Percentiles rank a stretch among this genome's conserved stretches.
phyloP scores from a whole-genome alignment of 2,329 filamentous ascomycete species.

The Blastomyces silverae region DNA sequence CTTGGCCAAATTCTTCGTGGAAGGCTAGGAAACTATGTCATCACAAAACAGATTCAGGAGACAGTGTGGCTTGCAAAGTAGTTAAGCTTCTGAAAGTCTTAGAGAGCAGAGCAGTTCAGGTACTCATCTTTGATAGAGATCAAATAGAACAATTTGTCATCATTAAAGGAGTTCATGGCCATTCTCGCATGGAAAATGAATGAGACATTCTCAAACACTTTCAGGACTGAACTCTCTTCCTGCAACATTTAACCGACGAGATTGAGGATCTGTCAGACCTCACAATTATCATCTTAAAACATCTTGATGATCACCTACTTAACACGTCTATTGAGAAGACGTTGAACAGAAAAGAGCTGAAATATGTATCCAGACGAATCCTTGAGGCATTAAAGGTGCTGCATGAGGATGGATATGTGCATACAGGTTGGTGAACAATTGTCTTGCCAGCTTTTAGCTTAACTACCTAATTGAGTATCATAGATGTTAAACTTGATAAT shows the following conservation, averaged over 20 bases:
- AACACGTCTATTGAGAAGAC: constrained; percentile 19
- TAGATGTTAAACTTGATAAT: constrained; percentile 23
- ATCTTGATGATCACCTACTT: constrained; percentile 22
- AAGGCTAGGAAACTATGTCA: constrained; percentile 15
- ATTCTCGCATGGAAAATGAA: constrained; percentile 27
- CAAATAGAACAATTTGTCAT: constrained; percentile 22
- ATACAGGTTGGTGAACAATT: constrained; percentile 15
- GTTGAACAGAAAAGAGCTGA: constrained; percentile 21
- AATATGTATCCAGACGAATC: constrained; percentile 16
- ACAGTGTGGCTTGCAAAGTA: constrained; percentile 19
- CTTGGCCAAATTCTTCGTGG: constrained; percentile 14
- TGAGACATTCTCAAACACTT: constrained; percentile 26
- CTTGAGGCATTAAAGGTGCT: constrained; percentile 19
- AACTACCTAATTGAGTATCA: constrained; percentile 6
- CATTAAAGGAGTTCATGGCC: constrained; percentile 26
- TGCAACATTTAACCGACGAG: constrained; percentile 29
- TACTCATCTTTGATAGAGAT: constrained; percentile 13
- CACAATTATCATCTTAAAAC: constrained; percentile 24
- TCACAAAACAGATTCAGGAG: constrained; percentile 16
- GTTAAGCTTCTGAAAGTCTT: not conserved
- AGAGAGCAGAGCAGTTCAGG: not conserved
- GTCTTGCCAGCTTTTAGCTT: not conserved
- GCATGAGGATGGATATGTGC: constrained; percentile 18
- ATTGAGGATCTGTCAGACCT: constrained; percentile 24
- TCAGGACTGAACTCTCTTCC: constrained; percentile 23